Percentiles rank a stretch among this genome's conserved stretches.
Evolutionary conservation across 1,139 yeast species (phyloP).

Genomic region (Arxiozyma slooffiae): DNA sequence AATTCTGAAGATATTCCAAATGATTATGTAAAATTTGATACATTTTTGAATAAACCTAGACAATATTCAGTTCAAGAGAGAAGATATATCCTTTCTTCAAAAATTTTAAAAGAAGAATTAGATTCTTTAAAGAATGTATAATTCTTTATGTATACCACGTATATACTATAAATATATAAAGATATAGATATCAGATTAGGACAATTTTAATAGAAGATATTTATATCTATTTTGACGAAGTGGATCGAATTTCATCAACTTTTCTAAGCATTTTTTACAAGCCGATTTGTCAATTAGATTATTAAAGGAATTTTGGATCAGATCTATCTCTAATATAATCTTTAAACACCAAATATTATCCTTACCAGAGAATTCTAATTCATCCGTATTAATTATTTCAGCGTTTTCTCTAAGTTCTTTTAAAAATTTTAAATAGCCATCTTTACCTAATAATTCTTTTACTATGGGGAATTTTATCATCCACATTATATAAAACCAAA

Average conservation of each 20-base stretch:
- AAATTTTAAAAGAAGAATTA: constrained; percentile 33
- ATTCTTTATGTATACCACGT: not conserved
- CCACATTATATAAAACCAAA: constrained; percentile 88
- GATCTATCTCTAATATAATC: constrained; percentile 39
- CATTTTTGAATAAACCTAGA: constrained; percentile 25
- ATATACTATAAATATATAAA: too few relatives aligned
- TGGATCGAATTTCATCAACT: constrained; percentile 55
- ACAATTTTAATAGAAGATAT: constrained; percentile 25
- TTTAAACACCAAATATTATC: constrained; percentile 68
- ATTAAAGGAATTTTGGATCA: constrained; percentile 27
- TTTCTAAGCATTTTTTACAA: constrained; percentile 32
- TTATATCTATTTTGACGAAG: constrained; percentile 53
- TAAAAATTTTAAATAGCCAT: constrained; percentile 31
- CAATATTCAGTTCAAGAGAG: constrained; percentile 33
- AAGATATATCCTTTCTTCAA: constrained; percentile 46
- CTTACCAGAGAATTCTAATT: constrained; percentile 44
- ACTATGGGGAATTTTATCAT: constrained; percentile 46
- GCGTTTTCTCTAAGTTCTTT: constrained; percentile 35
- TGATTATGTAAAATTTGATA: constrained; percentile 22
- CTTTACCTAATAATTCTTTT: constrained; percentile 19
- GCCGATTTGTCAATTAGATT: constrained; percentile 12
- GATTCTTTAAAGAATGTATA: constrained; percentile 2
- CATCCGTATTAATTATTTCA: constrained; percentile 52
- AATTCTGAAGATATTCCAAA: constrained; percentile 33
- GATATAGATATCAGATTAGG: not conserved